Evolutionary conservation across 2,329 filamentous ascomycete species (phyloP).

Genomic region (Myrmaecium sp.): DNA sequence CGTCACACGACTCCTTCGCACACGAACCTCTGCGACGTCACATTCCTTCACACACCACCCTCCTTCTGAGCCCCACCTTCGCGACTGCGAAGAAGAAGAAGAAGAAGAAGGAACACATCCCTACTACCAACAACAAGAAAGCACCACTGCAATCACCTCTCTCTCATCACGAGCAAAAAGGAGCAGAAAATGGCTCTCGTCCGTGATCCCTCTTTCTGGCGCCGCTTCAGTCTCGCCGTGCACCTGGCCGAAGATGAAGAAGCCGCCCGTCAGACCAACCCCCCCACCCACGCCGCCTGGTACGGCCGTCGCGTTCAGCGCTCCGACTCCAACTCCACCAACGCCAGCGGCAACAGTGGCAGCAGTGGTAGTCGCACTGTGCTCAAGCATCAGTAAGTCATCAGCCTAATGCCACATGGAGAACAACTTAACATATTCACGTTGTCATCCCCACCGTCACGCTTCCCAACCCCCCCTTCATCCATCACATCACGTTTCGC

Average conservation of each 20-base stretch:
- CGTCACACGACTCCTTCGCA: too few relatives aligned
- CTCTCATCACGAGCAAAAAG: slow-evolving; percentile 3
- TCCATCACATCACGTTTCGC: too few relatives aligned
- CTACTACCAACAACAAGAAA: neutral
- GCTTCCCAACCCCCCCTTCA: neutral
- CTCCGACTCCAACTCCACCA: too few relatives aligned
- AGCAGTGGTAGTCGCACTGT: slow-evolving; percentile 2
- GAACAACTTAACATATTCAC: neutral
- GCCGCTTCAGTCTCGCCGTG: slow-evolving; percentile 40
- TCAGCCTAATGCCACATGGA: neutral
- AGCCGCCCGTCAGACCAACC: slow-evolving; percentile 1
- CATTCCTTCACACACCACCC: too few relatives aligned
- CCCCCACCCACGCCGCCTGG: too few relatives aligned
- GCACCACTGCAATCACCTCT: neutral
- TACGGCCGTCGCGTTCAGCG: too few relatives aligned
- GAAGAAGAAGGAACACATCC: neutral
- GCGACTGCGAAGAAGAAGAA: slow-evolving; percentile 1
- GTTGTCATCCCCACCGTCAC: neutral
- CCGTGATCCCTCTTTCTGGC: slow-evolving; percentile 43
- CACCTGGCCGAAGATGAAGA: slow-evolving; percentile 34
- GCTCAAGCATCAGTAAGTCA: neutral
- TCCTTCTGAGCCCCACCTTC: too few relatives aligned
- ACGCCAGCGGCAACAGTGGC: slow-evolving; percentile 5
- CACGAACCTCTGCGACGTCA: too few relatives aligned
- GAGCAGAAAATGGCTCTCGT: slow-evolving; percentile 30